Conservation (phyloP, 2,329 filamentous ascomycete genomes). For the Sclerotinia nivalis region DNA sequence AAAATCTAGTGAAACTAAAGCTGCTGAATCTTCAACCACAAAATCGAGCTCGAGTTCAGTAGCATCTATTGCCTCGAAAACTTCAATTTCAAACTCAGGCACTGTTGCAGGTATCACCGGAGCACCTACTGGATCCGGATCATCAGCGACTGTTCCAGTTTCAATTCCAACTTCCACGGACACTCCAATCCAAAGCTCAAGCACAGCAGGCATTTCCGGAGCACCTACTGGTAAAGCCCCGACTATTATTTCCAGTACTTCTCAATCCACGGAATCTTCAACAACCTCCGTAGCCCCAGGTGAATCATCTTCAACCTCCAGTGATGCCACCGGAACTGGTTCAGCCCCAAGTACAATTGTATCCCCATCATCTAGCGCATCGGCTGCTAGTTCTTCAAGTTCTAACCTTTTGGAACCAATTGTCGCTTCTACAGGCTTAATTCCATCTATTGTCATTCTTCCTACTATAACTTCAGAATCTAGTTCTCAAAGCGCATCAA, state of each 20-base stretch:
- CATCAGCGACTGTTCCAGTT: not conserved
- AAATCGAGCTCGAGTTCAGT: not conserved
- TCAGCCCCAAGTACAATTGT: slow-evolving; percentile 2
- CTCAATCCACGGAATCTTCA: not conserved
- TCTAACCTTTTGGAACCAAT: slow-evolving; percentile 22
- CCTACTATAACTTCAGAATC: slow-evolving; percentile 25
- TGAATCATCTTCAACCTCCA: not conserved
- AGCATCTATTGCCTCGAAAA: not conserved
- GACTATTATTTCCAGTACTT: not conserved
- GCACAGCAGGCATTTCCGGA: slow-evolving; percentile 7
- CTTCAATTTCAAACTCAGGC: not conserved
- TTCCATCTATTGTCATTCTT: slow-evolving; percentile 23
- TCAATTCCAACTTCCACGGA: not conserved
- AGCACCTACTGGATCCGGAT: not conserved
- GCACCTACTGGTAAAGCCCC: slow-evolving; percentile 6
- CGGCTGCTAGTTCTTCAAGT: slow-evolving; percentile 9
- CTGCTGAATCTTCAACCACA: not conserved
- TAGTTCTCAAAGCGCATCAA: slow-evolving; percentile 1
- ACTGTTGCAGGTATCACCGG: not conserved
- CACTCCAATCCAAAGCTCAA: not conserved
- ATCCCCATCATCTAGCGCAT: slow-evolving; percentile 4
- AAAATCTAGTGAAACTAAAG: not conserved
- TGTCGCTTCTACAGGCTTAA: slow-evolving; percentile 26
- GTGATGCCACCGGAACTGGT: not conserved
- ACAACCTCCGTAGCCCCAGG: not conserved